Evolutionary conservation across 257 asterid species (phyloP).

Genomic region (Thymus quinquecostatus): DNA sequence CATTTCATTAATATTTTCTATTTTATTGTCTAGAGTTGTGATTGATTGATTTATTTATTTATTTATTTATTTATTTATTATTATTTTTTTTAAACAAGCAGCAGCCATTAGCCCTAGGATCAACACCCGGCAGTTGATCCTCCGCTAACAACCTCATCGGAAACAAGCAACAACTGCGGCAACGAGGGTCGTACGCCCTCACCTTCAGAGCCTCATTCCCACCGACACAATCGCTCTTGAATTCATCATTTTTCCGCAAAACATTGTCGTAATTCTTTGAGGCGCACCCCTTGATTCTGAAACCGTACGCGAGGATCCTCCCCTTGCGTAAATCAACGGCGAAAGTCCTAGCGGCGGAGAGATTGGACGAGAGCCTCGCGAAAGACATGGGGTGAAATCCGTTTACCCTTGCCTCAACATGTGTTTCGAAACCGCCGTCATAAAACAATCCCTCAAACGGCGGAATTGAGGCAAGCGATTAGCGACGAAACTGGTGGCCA

Average conservation of each 20-base stretch:
- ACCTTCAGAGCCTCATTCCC: conserved; percentile 38
- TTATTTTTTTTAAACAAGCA: not conserved
- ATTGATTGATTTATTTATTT: no score
- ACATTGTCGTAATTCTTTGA: conserved; percentile 32
- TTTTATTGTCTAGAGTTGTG: no score
- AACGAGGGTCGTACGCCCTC: conserved; percentile 40
- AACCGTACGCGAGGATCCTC: conserved; percentile 35
- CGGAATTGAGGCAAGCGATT: conserved; percentile 29
- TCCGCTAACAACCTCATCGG: conserved; percentile 43
- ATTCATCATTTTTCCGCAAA: conserved; percentile 25
- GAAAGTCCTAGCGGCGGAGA: conserved; percentile 25
- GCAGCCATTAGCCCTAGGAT: conserved; percentile 36
- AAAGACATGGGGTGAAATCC: conserved; percentile 42
- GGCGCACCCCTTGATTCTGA: conserved; percentile 42
- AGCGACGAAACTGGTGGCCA: conserved; percentile 27
- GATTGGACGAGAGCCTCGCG: conserved; percentile 33
- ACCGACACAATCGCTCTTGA: conserved; percentile 27
- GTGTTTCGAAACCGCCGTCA: conserved; percentile 58
- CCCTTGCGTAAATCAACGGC: conserved; percentile 29
- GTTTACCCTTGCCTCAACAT: conserved; percentile 32
- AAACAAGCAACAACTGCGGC: conserved; percentile 44
- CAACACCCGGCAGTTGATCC: conserved; percentile 26
- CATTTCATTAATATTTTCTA: no score
- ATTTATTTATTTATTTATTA: no score
- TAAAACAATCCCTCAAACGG: conserved; percentile 36